Percentiles rank a stretch among this genome's conserved stretches.
phyloP scores from a whole-genome alignment of 805 yeast species.

The Cyberlindnera sargentensis region DNA sequence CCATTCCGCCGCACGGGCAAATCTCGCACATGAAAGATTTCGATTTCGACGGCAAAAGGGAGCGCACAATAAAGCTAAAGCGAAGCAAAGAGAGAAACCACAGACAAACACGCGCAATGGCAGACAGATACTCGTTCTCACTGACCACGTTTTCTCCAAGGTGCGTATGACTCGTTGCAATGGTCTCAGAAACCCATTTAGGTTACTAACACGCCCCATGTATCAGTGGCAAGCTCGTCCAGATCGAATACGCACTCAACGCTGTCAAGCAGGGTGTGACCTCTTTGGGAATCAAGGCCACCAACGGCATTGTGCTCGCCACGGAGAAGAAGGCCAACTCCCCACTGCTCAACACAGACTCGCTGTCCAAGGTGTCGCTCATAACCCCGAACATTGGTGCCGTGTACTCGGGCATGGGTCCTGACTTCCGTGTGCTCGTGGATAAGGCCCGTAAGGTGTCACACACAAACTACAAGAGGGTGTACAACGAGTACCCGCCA shows the following conservation, averaged over 20 bases:
- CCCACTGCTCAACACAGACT: slow-evolving; percentile 64
- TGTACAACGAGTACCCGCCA: slow-evolving; percentile 96
- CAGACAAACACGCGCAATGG: slow-evolving; percentile 46
- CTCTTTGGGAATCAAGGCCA: slow-evolving; percentile 87
- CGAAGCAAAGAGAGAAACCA: neutral
- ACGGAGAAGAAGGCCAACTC: slow-evolving; percentile 90
- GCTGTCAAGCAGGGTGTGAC: slow-evolving; percentile 98
- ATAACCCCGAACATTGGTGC: slow-evolving; percentile 95
- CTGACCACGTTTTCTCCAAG: slow-evolving; percentile 96
- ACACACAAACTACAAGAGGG: slow-evolving; percentile 85
- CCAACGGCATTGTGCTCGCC: slow-evolving; percentile 94
- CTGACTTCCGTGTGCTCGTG: slow-evolving; percentile 90
- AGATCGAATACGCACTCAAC: slow-evolving; percentile 94
- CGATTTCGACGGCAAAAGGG: neutral
- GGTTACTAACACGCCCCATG: slow-evolving; percentile 5
- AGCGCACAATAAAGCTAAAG: neutral
- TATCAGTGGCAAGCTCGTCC: slow-evolving; percentile 87
- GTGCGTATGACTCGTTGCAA: slow-evolving; percentile 26
- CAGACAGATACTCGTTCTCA: slow-evolving; percentile 96
- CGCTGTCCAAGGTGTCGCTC: slow-evolving; percentile 68
- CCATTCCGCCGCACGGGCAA: slow-evolving; percentile 2
- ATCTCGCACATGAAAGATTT: neutral
- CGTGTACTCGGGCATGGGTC: slow-evolving; percentile 98
- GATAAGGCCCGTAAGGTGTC: slow-evolving; percentile 92
- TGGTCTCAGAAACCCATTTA: no score